Evolutionary conservation across 257 asterid species (phyloP).

Genomic region (Solanum bukasovii): DNA sequence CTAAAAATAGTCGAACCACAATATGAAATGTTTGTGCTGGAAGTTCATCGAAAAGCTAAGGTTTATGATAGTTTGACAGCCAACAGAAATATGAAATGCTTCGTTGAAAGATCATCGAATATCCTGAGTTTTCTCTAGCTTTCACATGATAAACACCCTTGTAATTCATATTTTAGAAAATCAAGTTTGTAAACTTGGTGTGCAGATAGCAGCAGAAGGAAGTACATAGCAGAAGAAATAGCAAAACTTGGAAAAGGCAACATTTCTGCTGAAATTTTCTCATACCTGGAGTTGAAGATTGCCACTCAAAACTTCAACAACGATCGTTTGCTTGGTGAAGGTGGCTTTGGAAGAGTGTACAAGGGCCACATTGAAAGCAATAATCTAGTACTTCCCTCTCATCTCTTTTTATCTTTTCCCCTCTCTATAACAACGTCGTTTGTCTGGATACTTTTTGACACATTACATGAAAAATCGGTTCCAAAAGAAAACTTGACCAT

Average conservation of each 20-base stretch:
- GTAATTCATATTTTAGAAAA: not conserved
- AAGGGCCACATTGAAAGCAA: constrained; percentile 33
- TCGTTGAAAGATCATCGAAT: not conserved
- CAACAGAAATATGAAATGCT: not conserved
- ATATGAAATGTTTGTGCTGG: not conserved
- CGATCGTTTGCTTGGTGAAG: constrained; percentile 38
- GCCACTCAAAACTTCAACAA: constrained; percentile 38
- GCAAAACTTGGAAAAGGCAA: constrained; percentile 55
- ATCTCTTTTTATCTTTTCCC: not conserved
- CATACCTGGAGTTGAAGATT: constrained; percentile 24
- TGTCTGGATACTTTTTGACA: not conserved
- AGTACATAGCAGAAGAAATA: constrained; percentile 48
- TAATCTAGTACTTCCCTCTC: constrained; percentile 16
- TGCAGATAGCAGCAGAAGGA: constrained; percentile 51
- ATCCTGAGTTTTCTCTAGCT: not conserved
- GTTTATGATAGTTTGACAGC: not conserved
- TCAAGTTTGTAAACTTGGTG: not conserved
- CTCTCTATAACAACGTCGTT: not conserved
- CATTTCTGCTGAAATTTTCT: constrained; percentile 31
- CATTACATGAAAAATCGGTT: not conserved
- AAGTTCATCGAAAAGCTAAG: not conserved
- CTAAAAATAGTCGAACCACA: not conserved
- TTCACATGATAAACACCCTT: not conserved
- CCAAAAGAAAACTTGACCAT: not conserved
- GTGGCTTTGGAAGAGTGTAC: constrained; percentile 65